Evolutionary conservation across 2,329 filamentous ascomycete species (phyloP).

Genomic region (Ophiostoma triangulosporum): DNA sequence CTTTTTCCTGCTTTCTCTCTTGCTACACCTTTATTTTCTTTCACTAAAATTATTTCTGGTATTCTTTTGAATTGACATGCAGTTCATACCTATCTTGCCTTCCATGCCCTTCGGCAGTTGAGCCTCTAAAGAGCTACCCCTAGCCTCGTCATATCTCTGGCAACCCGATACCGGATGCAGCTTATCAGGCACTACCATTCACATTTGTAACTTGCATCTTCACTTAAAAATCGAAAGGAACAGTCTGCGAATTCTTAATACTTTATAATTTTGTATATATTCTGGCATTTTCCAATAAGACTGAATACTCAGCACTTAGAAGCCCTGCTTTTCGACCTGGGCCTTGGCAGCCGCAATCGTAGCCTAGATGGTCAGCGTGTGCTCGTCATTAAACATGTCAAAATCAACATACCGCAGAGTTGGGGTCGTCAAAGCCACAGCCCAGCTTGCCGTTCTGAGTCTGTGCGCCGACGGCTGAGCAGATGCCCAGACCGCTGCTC

Average conservation of each 20-base stretch:
- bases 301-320: conserved; percentile 12
- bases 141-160: background rate
- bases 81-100: too few relatives aligned
- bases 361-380: background rate
- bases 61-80: too few relatives aligned
- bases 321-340: conserved; percentile 21
- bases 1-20: too few relatives aligned
- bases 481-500: conserved; percentile 18
- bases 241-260: background rate
- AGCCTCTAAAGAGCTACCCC: background rate
- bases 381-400: background rate
- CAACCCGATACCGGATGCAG: background rate
- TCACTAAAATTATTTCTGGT: too few relatives aligned
- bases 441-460: conserved; percentile 23
- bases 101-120: background rate
- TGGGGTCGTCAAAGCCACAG: conserved; percentile 22
- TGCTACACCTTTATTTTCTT: too few relatives aligned
- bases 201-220: too few relatives aligned
- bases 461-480: conserved; percentile 20
- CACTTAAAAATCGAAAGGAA: too few relatives aligned
- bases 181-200: too few relatives aligned
- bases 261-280: background rate
- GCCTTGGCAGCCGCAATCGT: conserved; percentile 20
- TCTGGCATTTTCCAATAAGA: background rate
- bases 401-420: conserved; percentile 11